Percentiles rank a stretch among this genome's conserved stretches.
phyloP scores from a whole-genome alignment of 352 stramenopile species.

The Pythium phragmiticola region DNA sequence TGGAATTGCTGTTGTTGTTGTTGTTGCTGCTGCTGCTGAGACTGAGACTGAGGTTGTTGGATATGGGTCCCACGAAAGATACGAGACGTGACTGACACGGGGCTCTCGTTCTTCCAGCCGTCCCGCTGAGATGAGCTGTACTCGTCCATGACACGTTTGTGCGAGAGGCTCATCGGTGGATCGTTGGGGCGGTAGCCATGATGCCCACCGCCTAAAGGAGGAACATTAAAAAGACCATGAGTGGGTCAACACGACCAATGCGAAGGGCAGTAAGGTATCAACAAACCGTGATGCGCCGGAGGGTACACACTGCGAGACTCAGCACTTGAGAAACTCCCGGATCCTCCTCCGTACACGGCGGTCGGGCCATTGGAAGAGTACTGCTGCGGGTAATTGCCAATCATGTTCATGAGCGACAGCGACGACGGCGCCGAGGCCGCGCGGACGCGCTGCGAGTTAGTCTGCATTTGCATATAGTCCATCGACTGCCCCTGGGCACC shows the following conservation, averaged over 20 bases:
- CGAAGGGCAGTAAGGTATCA: neutral
- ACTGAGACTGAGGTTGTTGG: constrained; percentile 16
- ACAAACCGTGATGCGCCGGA: constrained; percentile 15
- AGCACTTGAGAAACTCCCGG: constrained; percentile 19
- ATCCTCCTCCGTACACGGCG: constrained; percentile 18
- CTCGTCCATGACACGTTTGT: constrained; percentile 33
- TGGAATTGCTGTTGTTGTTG: constrained; percentile 25
- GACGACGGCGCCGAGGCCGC: constrained; percentile 28
- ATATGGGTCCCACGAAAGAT: constrained; percentile 29
- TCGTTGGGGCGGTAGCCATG: constrained; percentile 20
- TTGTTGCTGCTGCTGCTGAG: constrained; percentile 17
- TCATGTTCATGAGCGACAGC: constrained; percentile 28
- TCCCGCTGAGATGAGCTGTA: constrained; percentile 25
- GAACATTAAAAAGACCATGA: neutral
- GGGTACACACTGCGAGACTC: constrained; percentile 24
- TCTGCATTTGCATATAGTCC: constrained; percentile 22
- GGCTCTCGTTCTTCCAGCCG: constrained; percentile 31
- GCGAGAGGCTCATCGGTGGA: constrained; percentile 27
- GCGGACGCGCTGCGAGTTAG: constrained; percentile 23
- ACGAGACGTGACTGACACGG: constrained; percentile 27
- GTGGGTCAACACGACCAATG: neutral
- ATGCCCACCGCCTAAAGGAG: neutral
- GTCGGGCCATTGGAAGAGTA: constrained; percentile 21
- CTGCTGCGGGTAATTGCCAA: constrained; percentile 24
- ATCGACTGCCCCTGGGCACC: constrained; percentile 16